Base-by-base conservation (phyloP, 2,329 filamentous ascomycete species). In the Penicillium sp. region DNA sequence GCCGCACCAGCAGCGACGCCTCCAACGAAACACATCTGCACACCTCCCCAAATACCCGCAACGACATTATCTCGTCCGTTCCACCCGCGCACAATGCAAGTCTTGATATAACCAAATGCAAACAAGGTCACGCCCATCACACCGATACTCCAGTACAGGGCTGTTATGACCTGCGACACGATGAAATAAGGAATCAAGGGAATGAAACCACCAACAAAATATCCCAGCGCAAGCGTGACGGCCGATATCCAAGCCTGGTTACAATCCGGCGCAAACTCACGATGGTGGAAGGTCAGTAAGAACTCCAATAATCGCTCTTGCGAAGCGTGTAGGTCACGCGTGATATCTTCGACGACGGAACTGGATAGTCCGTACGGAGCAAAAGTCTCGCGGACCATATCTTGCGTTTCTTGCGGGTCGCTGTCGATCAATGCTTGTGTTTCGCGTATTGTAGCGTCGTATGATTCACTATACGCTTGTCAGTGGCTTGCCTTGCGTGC, bases 121-220 rank as follows among this genome's bases (percentile, higher is more conserved):
- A 73, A 55, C 42, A 75, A 50, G 3, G 71, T 71, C 15, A 74
- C 55, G 0, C 53, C 72, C 70, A 74, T 74, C 8, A 74, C 67
- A 1, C 62, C 69, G 47, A 72, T 68, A 47, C 70, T 73, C 56
- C 61, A 71, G 49, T 78, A 75, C 44, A 90, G 70, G 6, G 77
- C 78, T 13, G 65, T 53, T 29, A 69, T 60, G 5, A 80, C 73
- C 24, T 72, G 61, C 4, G 73, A 53, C 15, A 77, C 72, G 47
- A 85, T 74, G 56, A 88, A 83, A 69, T 89, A 89, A 0, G 86
- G 86, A 37, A 86, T 68, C 60, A 88, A 76, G 12, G 86, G 85
- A n/a, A 88, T 78, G 46, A 88, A 73, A 0, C 86, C 86, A 18
- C 86, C 86, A 20, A 88, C 66, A 45, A 88, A 83, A 65, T 89